A percentile compares a stretch with the other conserved stretches of the same genome.
Evolutionary conservation across 306 rosid genomes (phyloP).

Genomic region (Canavalia gladiata): DNA sequence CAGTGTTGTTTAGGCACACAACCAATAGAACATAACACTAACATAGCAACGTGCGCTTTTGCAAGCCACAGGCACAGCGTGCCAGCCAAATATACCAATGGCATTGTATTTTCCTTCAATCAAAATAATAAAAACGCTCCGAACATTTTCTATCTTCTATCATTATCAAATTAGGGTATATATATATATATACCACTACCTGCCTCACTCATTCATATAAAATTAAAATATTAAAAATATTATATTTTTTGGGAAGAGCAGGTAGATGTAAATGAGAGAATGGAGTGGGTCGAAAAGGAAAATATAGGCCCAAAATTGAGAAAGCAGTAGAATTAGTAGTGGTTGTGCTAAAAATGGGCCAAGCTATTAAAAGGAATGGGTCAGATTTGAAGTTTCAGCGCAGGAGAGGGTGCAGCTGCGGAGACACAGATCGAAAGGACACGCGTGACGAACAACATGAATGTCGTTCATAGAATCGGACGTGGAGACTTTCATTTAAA

Average conservation of each 20-base stretch:
- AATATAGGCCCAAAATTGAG: constrained; percentile 25
- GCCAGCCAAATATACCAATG: background rate
- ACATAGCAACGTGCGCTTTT: background rate
- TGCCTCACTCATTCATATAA: too few species aligned
- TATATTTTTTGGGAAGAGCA: too few species aligned
- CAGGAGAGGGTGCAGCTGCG: constrained; percentile 35
- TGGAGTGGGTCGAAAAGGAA: background rate
- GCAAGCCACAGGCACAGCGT: background rate
- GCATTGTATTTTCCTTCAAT: background rate
- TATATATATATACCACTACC: background rate
- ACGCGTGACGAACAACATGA: constrained; percentile 54
- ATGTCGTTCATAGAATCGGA: constrained; percentile 47
- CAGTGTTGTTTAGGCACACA: background rate
- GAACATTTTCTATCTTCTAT: background rate
- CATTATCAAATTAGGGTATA: background rate
- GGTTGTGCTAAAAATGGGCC: constrained; percentile 23
- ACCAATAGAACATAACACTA: too few species aligned
- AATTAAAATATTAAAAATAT: too few species aligned
- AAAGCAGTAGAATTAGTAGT: background rate
- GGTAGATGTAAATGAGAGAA: too few species aligned
- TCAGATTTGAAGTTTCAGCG: constrained; percentile 13
- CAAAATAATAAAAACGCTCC: too few species aligned
- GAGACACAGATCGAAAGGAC: constrained; percentile 43
- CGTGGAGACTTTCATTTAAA: constrained; percentile 39
- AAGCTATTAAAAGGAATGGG: constrained; percentile 38